Evolutionary conservation across 345 rosid species (phyloP), one percentile per base, ranked within the genome.

Genomic region (Linum usitatissimum): DNA sequence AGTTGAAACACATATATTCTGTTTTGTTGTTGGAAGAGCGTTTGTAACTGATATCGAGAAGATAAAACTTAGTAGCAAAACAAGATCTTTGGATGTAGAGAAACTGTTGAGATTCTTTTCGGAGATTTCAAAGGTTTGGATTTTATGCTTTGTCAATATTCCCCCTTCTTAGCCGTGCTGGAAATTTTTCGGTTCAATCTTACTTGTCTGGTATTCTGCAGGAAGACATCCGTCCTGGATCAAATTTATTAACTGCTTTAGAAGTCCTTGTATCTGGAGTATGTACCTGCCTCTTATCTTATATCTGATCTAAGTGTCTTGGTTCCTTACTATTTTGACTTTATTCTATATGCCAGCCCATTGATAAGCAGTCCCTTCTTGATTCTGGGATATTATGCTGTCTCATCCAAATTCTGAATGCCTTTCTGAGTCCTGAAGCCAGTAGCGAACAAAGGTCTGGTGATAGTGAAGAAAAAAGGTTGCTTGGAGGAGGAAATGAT

Each of bases 361-460:
- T 84, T 66, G 99, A 94, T 76, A 86, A 90, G 75, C 99, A 94
- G 63, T 90, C 99, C 61, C 87, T 94, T 53, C 86, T 94, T 66
- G 99, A 94, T 80, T 94, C 99, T 81, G 99, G 97, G 77, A 90
- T 94, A 77, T 82, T 90, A 23, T 87, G 96, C 72, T 94, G 99
- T 78, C 91, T 94, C 70, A 81, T 94, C 81, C 96, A 83, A 30
- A 65, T 88, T 71, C 81, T 94, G 67, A 85, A 69, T 81, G 80
- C 87, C 64, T 81, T 94, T 78, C 71, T 88, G 76, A 78, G 80
- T 70, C 80, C 90, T 64, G 82, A 76, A 79, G 61, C 75, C 57
- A 64, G 72, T 63, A 69, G 69, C 71, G 59, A 59, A 62, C 76
- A 76, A 64, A 72, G 63, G 60, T 54, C 53, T 68, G 61, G 66